Percentiles rank a stretch among this genome's conserved stretches.
These are phyloP conservation scores for Parafenestella ontariensis DNA, from an alignment of 2,329 filamentous ascomycete genomes.

Conservation along the genomic window DNA sequence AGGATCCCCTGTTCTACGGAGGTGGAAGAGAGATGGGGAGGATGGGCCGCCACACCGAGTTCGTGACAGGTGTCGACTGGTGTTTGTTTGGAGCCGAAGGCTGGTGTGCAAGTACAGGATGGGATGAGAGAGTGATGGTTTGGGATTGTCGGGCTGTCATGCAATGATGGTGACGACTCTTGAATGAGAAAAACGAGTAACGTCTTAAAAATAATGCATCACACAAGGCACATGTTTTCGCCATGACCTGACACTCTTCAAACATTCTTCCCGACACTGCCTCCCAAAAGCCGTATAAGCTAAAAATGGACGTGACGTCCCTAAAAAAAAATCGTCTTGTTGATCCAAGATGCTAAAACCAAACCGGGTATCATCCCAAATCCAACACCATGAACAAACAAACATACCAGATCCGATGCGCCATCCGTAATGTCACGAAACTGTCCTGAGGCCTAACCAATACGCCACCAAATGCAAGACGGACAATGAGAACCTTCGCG, in stretches of 20 bases:
- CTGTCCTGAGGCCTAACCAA: not conserved
- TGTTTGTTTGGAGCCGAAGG: conserved; percentile 94
- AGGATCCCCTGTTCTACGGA: conserved; percentile 50
- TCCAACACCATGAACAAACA: conserved; percentile 7
- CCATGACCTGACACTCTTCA: not conserved
- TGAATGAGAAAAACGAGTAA: not conserved
- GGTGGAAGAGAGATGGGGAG: conserved; percentile 77
- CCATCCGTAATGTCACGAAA: not conserved
- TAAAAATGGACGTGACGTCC: not conserved
- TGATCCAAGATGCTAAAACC: not conserved
- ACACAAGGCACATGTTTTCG: not conserved
- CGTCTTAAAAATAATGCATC: not conserved
- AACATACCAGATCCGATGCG: not conserved
- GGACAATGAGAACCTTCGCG: too few relatives aligned
- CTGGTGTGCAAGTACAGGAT: conserved; percentile 93
- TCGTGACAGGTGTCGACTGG: conserved; percentile 96
- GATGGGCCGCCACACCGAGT: conserved; percentile 95
- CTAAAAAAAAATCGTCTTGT: not conserved
- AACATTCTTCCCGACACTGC: not conserved
- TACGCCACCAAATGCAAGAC: not conserved
- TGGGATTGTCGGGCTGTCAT: conserved; percentile 84
- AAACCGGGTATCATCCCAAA: conserved; percentile 24
- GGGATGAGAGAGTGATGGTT: conserved; percentile 89
- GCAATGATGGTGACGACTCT: conserved; percentile 34
- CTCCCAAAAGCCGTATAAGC: not conserved